Conservation (phyloP, 2,329 filamentous ascomycete genomes). For the Pseudogymnoascus sp. region DNA sequence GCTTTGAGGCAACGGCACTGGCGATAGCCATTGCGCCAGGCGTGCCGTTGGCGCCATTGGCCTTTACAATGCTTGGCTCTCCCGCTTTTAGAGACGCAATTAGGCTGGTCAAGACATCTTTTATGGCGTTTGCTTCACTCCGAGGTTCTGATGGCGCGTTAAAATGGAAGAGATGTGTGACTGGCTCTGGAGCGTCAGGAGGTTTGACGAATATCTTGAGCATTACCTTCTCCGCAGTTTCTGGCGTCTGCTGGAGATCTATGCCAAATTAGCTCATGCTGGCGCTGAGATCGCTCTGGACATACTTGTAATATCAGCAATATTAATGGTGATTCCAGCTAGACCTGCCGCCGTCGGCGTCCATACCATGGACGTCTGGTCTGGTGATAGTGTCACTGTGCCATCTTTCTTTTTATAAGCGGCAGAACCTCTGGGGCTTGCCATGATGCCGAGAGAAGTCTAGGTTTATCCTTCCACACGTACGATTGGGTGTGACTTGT, state of each 20-base stretch:
- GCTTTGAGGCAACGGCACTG: slow-evolving; percentile 54
- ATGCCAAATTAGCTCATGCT: slow-evolving; percentile 18
- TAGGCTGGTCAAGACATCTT: slow-evolving; percentile 71
- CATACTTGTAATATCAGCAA: slow-evolving; percentile 78
- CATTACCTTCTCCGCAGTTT: slow-evolving; percentile 82
- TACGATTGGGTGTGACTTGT: neutral
- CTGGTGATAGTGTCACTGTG: slow-evolving; percentile 65
- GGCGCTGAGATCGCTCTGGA: slow-evolving; percentile 16
- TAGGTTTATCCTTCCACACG: neutral
- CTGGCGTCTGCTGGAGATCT: slow-evolving; percentile 95
- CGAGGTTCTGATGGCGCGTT: slow-evolving; percentile 70
- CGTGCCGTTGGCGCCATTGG: slow-evolving; percentile 36
- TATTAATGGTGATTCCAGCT: slow-evolving; percentile 60
- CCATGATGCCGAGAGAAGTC: slow-evolving; percentile 37
- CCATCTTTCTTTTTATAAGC: slow-evolving; percentile 97
- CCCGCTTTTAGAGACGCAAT: slow-evolving; percentile 61
- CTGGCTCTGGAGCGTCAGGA: slow-evolving; percentile 50
- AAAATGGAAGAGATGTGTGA: slow-evolving; percentile 82
- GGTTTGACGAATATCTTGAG: slow-evolving; percentile 81
- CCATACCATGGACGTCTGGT: slow-evolving; percentile 74
- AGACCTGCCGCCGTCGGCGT: slow-evolving; percentile 58
- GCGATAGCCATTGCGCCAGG: slow-evolving; percentile 74
- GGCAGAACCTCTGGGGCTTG: slow-evolving; percentile 57
- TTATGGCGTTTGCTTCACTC: slow-evolving; percentile 76
- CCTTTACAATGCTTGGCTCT: slow-evolving; percentile 46